These are phyloP conservation scores for Exophiala mesophila DNA, from an alignment of 2,329 filamentous ascomycete species.

Conservation along the genomic window DNA sequence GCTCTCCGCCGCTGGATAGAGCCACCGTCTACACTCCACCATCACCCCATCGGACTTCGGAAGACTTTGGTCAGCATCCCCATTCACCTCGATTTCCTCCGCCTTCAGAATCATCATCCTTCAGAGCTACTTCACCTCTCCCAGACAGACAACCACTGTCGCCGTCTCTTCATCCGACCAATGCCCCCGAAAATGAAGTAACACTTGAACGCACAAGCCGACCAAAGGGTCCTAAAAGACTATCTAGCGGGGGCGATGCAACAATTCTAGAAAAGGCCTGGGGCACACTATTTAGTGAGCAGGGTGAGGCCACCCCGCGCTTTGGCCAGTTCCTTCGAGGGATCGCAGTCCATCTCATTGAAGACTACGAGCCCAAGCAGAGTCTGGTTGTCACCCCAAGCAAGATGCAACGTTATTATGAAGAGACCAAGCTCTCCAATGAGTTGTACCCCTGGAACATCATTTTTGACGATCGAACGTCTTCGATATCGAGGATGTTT, in stretches of 20 bases:
- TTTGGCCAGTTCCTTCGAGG: conserved; percentile 68
- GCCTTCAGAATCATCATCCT: conserved; percentile 20
- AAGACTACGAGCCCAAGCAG: conserved; percentile 62
- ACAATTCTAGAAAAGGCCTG: conserved; percentile 67
- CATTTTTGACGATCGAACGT: conserved; percentile 52
- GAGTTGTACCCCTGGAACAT: conserved; percentile 67
- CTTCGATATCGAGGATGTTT: conserved; percentile 57
- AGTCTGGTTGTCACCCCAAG: conserved; percentile 68
- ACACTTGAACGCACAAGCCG: conserved; percentile 24
- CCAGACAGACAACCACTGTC: conserved; percentile 31
- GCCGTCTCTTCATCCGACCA: conserved; percentile 34
- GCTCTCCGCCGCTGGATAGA: conserved; percentile 39
- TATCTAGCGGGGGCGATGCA: conserved; percentile 43
- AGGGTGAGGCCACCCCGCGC: conserved; percentile 62
- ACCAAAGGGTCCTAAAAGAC: conserved; percentile 36
- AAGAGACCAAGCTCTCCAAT: conserved; percentile 56
- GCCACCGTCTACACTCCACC: conserved; percentile 52
- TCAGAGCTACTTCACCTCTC: conserved; percentile 24
- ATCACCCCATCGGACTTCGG: conserved; percentile 40
- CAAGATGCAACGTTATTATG: conserved; percentile 72
- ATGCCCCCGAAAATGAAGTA: conserved; percentile 30
- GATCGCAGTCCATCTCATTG: conserved; percentile 67
- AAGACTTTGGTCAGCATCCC: conserved; percentile 17
- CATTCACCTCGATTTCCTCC: conserved; percentile 18
- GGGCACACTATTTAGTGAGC: conserved; percentile 67